These are phyloP conservation scores for Talaromyces sp. DNA, from an alignment of 2,329 filamentous ascomycete genomes.

Conservation along the genomic window DNA sequence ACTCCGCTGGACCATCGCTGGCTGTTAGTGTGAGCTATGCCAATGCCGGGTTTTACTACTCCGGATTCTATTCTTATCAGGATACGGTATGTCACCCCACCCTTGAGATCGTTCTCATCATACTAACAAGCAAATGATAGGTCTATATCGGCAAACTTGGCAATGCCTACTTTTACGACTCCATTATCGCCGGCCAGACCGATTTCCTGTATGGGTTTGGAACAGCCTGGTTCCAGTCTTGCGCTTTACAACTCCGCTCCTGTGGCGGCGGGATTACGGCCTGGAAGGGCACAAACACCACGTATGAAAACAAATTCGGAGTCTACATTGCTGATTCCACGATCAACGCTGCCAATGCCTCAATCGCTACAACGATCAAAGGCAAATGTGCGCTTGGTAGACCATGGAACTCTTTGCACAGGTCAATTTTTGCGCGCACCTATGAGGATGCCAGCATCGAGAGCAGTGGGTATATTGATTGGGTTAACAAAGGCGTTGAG, in stretches of 20 bases:
- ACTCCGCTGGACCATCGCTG: slow-evolving; percentile 54
- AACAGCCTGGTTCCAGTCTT: slow-evolving; percentile 58
- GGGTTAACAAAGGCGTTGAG: slow-evolving; percentile 42
- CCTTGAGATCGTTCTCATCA: not conserved
- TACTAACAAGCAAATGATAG: slow-evolving; percentile 16
- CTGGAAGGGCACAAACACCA: slow-evolving; percentile 66
- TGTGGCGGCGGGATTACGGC: slow-evolving; percentile 66
- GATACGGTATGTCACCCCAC: slow-evolving; percentile 50
- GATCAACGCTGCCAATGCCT: slow-evolving; percentile 54
- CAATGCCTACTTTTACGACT: slow-evolving; percentile 61
- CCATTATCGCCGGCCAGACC: slow-evolving; percentile 60
- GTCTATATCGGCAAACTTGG: slow-evolving; percentile 64
- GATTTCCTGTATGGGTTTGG: slow-evolving; percentile 69
- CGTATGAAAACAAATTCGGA: slow-evolving; percentile 63
- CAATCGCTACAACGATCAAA: slow-evolving; percentile 35
- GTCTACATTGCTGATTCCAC: slow-evolving; percentile 59
- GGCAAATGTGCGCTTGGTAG: slow-evolving; percentile 57
- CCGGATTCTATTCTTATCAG: slow-evolving; percentile 64
- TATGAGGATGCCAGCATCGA: slow-evolving; percentile 55
- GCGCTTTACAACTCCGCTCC: slow-evolving; percentile 52
- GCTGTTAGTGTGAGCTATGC: slow-evolving; percentile 60
- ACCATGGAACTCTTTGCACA: slow-evolving; percentile 60
- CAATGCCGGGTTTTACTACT: slow-evolving; percentile 65
- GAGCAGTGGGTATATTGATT: slow-evolving; percentile 54
- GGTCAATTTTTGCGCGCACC: slow-evolving; percentile 54